These are phyloP conservation scores for Acmispon strigosus DNA, from an alignment of 306 rosid species.

Conservation along the genomic window DNA sequence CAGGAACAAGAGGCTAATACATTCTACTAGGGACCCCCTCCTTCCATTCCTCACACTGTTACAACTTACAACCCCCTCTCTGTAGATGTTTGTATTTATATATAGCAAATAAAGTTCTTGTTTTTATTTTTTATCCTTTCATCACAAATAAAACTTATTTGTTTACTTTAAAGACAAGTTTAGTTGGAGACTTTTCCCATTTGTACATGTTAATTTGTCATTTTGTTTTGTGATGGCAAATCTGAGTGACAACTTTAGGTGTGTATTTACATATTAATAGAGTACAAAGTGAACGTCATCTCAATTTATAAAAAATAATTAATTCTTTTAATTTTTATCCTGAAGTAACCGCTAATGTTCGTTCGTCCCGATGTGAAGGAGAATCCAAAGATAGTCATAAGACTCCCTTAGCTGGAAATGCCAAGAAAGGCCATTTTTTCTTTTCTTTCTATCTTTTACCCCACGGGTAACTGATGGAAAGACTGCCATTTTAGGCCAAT, in stretches of 20 bases:
- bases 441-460: constrained; percentile 20
- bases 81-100: constrained; percentile 39
- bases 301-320: too few species aligned
- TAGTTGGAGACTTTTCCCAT: neutral
- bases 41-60: neutral
- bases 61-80: constrained; percentile 14
- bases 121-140: neutral
- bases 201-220: constrained; percentile 33
- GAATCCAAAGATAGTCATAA: too few species aligned
- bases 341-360: too few species aligned
- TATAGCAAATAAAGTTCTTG: neutral
- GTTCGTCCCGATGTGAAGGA: too few species aligned
- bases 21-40: constrained; percentile 24
- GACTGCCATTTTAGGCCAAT: constrained; percentile 17
- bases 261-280: too few species aligned
- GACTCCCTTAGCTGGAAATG: constrained; percentile 9
- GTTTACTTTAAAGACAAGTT: neutral
- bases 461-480: constrained; percentile 18
- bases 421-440: constrained; percentile 37
- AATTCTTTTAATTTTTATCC: too few species aligned
- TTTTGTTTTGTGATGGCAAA: constrained; percentile 21
- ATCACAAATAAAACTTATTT: neutral
- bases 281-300: too few species aligned
- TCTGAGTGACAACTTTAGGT: too few species aligned
- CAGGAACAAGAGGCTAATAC: constrained; percentile 15